These are phyloP conservation scores for Scopulariopsis brevicaulis DNA, from an alignment of 2,329 filamentous ascomycete species.

Conservation along the genomic window DNA sequence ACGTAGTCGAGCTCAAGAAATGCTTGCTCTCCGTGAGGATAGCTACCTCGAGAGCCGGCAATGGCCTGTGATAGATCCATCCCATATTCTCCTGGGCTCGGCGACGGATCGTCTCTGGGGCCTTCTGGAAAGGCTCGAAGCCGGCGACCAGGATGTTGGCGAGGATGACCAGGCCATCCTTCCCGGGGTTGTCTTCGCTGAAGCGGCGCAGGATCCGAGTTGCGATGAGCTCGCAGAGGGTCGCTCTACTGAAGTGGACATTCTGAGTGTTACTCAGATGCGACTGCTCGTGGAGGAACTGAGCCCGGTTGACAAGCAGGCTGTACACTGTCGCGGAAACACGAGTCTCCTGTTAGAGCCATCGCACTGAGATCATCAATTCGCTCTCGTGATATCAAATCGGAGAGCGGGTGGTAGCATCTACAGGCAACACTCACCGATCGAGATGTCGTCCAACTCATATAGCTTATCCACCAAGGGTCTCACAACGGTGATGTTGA, in stretches of 20 bases:
- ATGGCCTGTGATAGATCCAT: slow-evolving; percentile 39
- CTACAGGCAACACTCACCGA: slow-evolving; percentile 35
- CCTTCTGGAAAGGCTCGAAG: slow-evolving; percentile 79
- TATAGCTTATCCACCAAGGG: slow-evolving; percentile 79
- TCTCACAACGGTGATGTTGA: slow-evolving; percentile 70
- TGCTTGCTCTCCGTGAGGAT: slow-evolving; percentile 74
- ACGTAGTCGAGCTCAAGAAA: slow-evolving; percentile 66
- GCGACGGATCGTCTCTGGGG: slow-evolving; percentile 50
- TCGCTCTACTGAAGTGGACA: slow-evolving; percentile 66
- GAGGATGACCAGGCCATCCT: slow-evolving; percentile 59
- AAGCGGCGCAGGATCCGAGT: slow-evolving; percentile 68
- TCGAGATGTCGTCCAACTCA: slow-evolving; percentile 66
- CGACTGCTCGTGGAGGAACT: slow-evolving; percentile 69
- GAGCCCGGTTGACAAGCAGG: slow-evolving; percentile 68
- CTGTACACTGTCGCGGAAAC: slow-evolving; percentile 52
- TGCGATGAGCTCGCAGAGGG: slow-evolving; percentile 70
- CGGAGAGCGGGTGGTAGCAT: not conserved
- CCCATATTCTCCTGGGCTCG: slow-evolving; percentile 26
- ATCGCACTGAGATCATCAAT: not conserved
- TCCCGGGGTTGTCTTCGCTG: slow-evolving; percentile 64
- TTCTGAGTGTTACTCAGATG: slow-evolving; percentile 70
- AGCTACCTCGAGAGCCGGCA: slow-evolving; percentile 72
- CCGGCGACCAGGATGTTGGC: slow-evolving; percentile 73
- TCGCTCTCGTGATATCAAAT: not conserved
- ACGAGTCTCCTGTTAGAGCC: slow-evolving; percentile 1